Evolutionary conservation across 2,329 filamentous ascomycete species (phyloP).

Genomic region (Aschersonia sp.): DNA sequence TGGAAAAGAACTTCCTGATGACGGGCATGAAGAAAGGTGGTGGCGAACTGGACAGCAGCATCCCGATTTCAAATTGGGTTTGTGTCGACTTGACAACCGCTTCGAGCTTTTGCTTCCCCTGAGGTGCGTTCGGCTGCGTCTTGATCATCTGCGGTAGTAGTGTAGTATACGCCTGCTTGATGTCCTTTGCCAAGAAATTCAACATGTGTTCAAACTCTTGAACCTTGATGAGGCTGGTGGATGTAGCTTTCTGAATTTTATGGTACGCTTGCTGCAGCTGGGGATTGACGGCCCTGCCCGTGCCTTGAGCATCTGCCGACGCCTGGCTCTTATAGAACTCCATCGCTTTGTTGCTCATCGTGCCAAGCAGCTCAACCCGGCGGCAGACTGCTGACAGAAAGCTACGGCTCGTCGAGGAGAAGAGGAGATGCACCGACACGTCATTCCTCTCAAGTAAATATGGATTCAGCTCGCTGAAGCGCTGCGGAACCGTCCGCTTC

Average conservation of each 20-base stretch:
- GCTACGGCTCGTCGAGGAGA: slow-evolving; percentile 60
- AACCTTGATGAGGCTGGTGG: slow-evolving; percentile 39
- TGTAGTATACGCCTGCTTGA: slow-evolving; percentile 33
- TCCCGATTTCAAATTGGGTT: slow-evolving; percentile 32
- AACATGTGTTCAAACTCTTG: slow-evolving; percentile 49
- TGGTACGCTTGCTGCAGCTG: slow-evolving; percentile 43
- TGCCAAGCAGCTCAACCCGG: slow-evolving; percentile 43
- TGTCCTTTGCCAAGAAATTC: slow-evolving; percentile 28
- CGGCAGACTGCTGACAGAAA: slow-evolving; percentile 57
- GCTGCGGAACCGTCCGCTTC: slow-evolving; percentile 29
- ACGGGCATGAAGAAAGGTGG: slow-evolving; percentile 35
- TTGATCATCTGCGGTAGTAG: slow-evolving; percentile 28
- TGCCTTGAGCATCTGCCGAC: slow-evolving; percentile 20
- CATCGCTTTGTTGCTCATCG: slow-evolving; percentile 31
- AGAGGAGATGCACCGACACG: slow-evolving; percentile 45
- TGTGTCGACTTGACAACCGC: slow-evolving; percentile 29
- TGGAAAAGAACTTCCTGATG: slow-evolving; percentile 49
- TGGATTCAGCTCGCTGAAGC: slow-evolving; percentile 31
- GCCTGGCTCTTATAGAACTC: slow-evolving; percentile 34
- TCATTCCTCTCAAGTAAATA: slow-evolving; percentile 41
- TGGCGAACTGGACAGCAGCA: slow-evolving; percentile 34
- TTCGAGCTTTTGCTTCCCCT: slow-evolving; percentile 28
- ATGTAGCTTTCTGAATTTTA: slow-evolving; percentile 35
- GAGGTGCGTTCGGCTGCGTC: slow-evolving; percentile 30
- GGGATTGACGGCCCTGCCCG: slow-evolving; percentile 26